Percentiles rank a stretch among this genome's conserved stretches.
phyloP scores from a whole-genome alignment of 306 rosid genomes.

The Styphnolobium japonicum region DNA sequence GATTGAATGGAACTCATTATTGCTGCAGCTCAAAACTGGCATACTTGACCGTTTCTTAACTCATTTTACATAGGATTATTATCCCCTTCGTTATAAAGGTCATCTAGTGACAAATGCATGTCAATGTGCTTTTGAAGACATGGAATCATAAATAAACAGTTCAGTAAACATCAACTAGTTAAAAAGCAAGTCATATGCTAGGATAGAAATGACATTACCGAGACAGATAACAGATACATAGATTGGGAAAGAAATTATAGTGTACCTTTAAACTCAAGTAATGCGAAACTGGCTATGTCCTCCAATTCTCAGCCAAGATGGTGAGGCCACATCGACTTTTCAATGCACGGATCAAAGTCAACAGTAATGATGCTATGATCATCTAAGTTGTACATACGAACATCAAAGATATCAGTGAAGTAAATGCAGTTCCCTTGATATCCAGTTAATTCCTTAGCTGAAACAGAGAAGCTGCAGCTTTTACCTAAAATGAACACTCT shows the following conservation, averaged over 20 bases:
- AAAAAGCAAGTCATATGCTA: neutral
- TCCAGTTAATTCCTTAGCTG: constrained; percentile 26
- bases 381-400: constrained; percentile 38
- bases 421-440: constrained; percentile 43
- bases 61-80: too few species aligned
- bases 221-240: neutral
- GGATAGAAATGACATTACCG: neutral
- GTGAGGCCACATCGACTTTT: constrained; percentile 31
- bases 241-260: neutral
- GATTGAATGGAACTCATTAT: neutral
- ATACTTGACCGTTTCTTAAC: too few species aligned
- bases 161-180: neutral
- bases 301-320: constrained; percentile 9
- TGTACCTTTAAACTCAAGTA: constrained; percentile 1
- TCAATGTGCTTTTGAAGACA: neutral
- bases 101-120: neutral
- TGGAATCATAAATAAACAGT: neutral
- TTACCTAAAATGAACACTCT: constrained; percentile 38
- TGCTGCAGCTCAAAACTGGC: neutral
- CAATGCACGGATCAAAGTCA: constrained; percentile 22
- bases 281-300: neutral
- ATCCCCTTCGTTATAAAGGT: too few species aligned
- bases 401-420: constrained; percentile 32
- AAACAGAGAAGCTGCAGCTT: constrained; percentile 37
- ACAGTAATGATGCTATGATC: constrained; percentile 31